Percentiles rank a stretch among this genome's conserved stretches.
Evolutionary conservation across 495 filamentous ascomycete genomes (phyloP).

Genomic region (Cryomyces minteri): DNA sequence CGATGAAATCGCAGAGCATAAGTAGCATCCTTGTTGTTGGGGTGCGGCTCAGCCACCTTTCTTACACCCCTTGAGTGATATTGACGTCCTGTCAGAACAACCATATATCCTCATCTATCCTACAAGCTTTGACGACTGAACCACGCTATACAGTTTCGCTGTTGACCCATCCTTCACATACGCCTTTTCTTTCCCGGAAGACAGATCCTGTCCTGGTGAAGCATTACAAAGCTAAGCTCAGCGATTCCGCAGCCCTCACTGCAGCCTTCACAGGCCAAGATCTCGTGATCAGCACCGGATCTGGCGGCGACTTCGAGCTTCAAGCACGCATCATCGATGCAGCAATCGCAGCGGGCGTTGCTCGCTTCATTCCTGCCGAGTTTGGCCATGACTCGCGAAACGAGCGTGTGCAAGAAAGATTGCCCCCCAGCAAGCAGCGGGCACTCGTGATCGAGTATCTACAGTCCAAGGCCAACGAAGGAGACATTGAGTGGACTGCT

Average conservation of each 20-base stretch:
- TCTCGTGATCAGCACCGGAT: conserved; percentile 35
- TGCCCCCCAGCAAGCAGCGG: conserved; percentile 3
- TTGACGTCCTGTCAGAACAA: neutral
- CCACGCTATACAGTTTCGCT: neutral
- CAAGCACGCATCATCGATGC: conserved; percentile 40
- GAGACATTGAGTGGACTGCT: conserved; percentile 8
- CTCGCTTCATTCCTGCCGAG: conserved; percentile 45
- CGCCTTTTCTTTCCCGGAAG: neutral
- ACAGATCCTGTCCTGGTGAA: neutral
- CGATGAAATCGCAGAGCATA: no score
- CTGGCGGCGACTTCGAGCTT: conserved; percentile 13
- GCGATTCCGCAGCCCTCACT: neutral
- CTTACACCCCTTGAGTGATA: neutral
- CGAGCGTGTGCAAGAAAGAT: conserved; percentile 3
- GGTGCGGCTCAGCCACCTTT: no score
- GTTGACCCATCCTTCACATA: neutral
- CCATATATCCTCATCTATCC: neutral
- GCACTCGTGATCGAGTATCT: conserved; percentile 5
- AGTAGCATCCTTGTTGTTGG: no score
- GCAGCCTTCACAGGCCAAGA: conserved; percentile 29
- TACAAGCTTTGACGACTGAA: neutral
- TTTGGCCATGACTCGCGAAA: conserved; percentile 37
- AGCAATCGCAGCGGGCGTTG: conserved; percentile 35
- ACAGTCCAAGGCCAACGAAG: neutral
- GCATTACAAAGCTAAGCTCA: neutral